phyloP scores from a whole-genome alignment of 257 asterid genomes.

The Vinca minor region DNA sequence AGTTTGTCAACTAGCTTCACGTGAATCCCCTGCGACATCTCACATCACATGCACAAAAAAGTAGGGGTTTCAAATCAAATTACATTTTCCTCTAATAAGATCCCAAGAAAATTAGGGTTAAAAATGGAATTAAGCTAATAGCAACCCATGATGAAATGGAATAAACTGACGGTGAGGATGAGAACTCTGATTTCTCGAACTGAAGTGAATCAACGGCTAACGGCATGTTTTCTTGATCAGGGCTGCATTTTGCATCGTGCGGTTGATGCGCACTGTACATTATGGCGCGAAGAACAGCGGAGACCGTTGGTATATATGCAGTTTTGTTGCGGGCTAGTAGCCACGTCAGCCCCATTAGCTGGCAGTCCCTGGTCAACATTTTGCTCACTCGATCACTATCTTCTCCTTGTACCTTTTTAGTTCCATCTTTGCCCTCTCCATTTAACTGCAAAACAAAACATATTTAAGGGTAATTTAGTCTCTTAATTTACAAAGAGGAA shows the following conservation, averaged over 20 bases:
- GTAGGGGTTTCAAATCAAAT: neutral
- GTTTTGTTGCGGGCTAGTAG: conserved; percentile 93
- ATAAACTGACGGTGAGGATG: conserved; percentile 19
- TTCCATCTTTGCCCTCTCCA: conserved; percentile 62
- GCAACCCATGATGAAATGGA: neutral
- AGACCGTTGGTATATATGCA: conserved; percentile 93
- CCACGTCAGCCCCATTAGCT: conserved; percentile 99
- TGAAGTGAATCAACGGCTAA: conserved; percentile 89
- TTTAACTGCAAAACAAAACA: conserved; percentile 39
- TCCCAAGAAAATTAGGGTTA: conserved; percentile 36
- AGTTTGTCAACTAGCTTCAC: conserved; percentile 11
- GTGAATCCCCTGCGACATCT: conserved; percentile 8
- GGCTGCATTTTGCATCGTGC: conserved; percentile 77
- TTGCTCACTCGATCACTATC: conserved; percentile 52
- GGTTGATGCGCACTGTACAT: conserved; percentile 93
- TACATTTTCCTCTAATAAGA: neutral
- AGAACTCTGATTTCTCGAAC: conserved; percentile 51
- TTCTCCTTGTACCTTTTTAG: conserved; percentile 19
- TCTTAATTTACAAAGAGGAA: no score
- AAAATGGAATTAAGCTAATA: conserved; percentile 23
- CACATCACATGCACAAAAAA: conserved; percentile 1
- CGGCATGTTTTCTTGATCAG: conserved; percentile 99
- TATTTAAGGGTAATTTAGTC: neutral
- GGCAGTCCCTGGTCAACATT: conserved; percentile 78
- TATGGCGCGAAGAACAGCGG: conserved; percentile 94